These are phyloP conservation scores for Tuber aestivum DNA, from an alignment of 495 filamentous ascomycete genomes.

Conservation along the genomic window DNA sequence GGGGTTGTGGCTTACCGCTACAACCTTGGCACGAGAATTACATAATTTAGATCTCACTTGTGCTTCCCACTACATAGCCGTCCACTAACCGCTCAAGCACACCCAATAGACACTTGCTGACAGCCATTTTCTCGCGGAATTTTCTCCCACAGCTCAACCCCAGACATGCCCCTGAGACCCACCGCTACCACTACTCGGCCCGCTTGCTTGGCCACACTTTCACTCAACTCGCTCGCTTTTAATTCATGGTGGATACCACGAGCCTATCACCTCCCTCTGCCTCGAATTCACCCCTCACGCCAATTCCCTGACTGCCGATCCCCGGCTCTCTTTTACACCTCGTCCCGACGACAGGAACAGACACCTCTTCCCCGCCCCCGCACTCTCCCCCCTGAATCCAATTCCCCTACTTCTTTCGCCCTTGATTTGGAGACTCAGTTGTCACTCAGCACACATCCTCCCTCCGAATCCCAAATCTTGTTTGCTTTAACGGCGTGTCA, in stretches of 20 bases:
- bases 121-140: background rate
- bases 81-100: background rate
- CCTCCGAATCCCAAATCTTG: conserved; percentile 41
- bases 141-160: background rate
- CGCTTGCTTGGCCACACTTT: background rate
- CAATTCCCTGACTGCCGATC: background rate
- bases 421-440: background rate
- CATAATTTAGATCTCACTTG: background rate
- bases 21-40: too few relatives aligned
- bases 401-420: background rate
- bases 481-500: conserved; percentile 48
- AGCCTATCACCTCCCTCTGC: background rate
- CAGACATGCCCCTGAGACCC: background rate
- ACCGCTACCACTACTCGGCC: background rate
- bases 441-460: conserved; percentile 13
- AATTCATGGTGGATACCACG: background rate
- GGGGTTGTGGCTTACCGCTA: too few relatives aligned
- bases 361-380: background rate
- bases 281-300: background rate
- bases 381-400: background rate
- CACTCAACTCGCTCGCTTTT: background rate
- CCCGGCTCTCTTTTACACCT: background rate
- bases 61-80: background rate
- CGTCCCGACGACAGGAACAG: background rate
- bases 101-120: background rate